phyloP scores from a whole-genome alignment of 1,284 basidiomycete species.

The Coniophora puteana region DNA sequence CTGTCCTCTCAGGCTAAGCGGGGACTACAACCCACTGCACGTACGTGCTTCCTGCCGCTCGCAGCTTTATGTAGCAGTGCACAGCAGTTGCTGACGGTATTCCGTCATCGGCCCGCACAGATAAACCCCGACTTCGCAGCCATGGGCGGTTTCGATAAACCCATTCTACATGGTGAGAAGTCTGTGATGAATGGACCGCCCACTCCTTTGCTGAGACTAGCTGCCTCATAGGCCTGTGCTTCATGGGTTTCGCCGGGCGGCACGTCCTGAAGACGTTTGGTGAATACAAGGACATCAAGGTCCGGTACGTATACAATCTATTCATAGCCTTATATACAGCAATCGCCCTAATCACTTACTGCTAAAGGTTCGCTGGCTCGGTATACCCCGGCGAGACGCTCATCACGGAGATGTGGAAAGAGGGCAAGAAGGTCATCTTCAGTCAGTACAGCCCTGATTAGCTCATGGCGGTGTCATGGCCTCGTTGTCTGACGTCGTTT shows the following conservation, averaged over 20 bases:
- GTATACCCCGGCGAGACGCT: constrained; percentile 96
- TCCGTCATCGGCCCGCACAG: constrained; percentile 35
- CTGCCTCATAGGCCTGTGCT: constrained; percentile 68
- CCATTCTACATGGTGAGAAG: constrained; percentile 69
- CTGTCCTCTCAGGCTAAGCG: constrained; percentile 59
- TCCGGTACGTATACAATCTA: constrained; percentile 55
- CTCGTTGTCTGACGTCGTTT: background rate
- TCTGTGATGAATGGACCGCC: background rate
- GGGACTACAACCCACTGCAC: constrained; percentile 91
- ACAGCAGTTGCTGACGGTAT: background rate
- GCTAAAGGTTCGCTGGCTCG: constrained; percentile 75
- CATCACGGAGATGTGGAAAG: constrained; percentile 97
- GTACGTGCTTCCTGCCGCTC: constrained; percentile 43
- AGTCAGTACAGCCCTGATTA: constrained; percentile 44
- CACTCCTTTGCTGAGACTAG: background rate
- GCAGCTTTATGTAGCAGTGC: background rate
- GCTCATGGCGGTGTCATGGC: background rate
- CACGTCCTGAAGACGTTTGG: constrained; percentile 90
- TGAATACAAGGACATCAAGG: constrained; percentile 91
- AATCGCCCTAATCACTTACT: background rate
- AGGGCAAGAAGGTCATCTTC: constrained; percentile 90
- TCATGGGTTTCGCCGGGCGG: constrained; percentile 93
- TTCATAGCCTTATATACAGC: background rate
- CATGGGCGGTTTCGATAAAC: constrained; percentile 92
- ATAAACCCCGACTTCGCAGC: constrained; percentile 93